Evolutionary conservation across 108 stramenopile species (phyloP).

Genomic region (Fragilaria radians): DNA sequence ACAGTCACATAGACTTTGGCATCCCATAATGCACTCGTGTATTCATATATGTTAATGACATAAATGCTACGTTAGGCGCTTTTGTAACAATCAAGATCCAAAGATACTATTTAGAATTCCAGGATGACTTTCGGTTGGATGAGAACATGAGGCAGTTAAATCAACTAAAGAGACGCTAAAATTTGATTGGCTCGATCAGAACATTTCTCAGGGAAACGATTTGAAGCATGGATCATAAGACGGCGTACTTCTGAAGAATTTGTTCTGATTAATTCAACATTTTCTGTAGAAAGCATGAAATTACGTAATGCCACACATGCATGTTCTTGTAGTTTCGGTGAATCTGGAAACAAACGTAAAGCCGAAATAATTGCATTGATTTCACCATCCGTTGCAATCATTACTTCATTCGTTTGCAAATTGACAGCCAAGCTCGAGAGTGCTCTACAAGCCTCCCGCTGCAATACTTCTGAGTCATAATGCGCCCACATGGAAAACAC

Average conservation of each 20-base stretch:
- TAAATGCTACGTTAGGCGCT: too few relatives aligned
- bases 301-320: conserved; percentile 30
- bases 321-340: conserved; percentile 28
- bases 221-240: conserved; percentile 17
- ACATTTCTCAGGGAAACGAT: conserved; percentile 18
- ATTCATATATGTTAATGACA: too few relatives aligned
- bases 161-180: conserved; percentile 14
- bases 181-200: conserved; percentile 23
- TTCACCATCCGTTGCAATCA: conserved; percentile 24
- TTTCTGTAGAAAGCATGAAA: conserved; percentile 27
- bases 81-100: too few relatives aligned
- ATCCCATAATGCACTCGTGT: too few relatives aligned
- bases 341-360: conserved; percentile 24
- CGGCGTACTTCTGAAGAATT: conserved; percentile 13
- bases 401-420: conserved; percentile 29
- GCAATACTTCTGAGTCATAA: conserved; percentile 19
- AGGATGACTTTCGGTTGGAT: too few relatives aligned
- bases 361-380: conserved; percentile 27
- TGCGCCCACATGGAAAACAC: conserved; percentile 39
- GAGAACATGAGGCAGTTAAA: too few relatives aligned
- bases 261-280: conserved; percentile 11
- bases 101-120: too few relatives aligned
- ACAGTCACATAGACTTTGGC: too few relatives aligned
- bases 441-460: conserved; percentile 29
- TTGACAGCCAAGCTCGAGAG: conserved; percentile 31